A percentile compares a stretch with the other conserved stretches of the same genome.
Evolutionary conservation across 495 filamentous ascomycete species (phyloP).

Genomic region (Penicillium arizonense): DNA sequence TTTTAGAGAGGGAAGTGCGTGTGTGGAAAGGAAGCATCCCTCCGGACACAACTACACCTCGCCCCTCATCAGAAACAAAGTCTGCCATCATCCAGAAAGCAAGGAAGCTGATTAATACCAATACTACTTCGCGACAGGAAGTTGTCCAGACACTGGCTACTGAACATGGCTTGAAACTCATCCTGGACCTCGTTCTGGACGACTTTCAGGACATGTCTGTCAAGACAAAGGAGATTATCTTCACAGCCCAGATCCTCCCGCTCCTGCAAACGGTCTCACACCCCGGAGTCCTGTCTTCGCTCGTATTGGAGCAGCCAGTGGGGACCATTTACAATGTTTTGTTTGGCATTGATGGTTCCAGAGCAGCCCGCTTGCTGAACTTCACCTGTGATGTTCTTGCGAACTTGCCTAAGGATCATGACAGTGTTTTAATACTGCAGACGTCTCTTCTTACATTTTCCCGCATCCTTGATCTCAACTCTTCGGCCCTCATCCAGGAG

Average conservation of each 20-base stretch:
- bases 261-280: constrained; percentile 54
- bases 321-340: constrained; percentile 58
- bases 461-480: constrained; percentile 16
- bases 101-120: constrained; percentile 20
- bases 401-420: not conserved
- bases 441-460: constrained; percentile 12
- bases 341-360: constrained; percentile 47
- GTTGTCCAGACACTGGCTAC: constrained; percentile 26
- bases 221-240: constrained; percentile 22
- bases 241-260: constrained; percentile 41
- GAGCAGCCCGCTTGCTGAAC: constrained; percentile 42
- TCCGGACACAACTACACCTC: not conserved
- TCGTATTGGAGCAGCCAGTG: constrained; percentile 53
- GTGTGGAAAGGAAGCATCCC: constrained; percentile 12
- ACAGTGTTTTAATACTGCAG: constrained; percentile 5
- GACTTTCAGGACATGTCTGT: constrained; percentile 18
- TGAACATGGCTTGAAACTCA: constrained; percentile 25
- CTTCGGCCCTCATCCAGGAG: constrained; percentile 12
- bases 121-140: constrained; percentile 23
- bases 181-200: constrained; percentile 25
- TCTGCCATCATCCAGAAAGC: constrained; percentile 20
- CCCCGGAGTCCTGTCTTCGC: constrained; percentile 49
- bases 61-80: not conserved
- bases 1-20: constrained; percentile 9
- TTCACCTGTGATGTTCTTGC: constrained; percentile 18